A percentile compares a stretch with the other conserved stretches of the same genome.
These are phyloP conservation scores for Umbelopsis sp. DNA, from an alignment of 371 early-diverging fungal species.

Conservation along the genomic window DNA sequence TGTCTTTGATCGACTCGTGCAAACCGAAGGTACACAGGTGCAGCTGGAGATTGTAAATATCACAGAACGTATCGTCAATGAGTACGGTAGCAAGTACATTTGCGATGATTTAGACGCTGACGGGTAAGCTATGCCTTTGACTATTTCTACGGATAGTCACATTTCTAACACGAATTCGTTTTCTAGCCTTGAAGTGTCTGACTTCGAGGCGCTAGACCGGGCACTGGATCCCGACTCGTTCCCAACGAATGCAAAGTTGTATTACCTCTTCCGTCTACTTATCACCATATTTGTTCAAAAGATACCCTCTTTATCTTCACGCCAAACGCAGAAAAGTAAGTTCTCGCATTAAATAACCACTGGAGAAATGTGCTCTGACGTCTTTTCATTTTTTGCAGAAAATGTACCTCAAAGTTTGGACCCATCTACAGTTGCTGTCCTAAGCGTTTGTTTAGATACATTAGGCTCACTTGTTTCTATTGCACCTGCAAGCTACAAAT, in stretches of 20 bases:
- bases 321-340: constrained; percentile 29
- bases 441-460: constrained; percentile 49
- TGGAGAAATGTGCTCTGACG: not conserved
- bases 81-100: constrained; percentile 42
- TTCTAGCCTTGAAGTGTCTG: constrained; percentile 17
- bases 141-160: too few relatives aligned
- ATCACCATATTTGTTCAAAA: constrained; percentile 55
- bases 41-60: constrained; percentile 53
- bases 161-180: not conserved
- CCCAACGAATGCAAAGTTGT: constrained; percentile 50
- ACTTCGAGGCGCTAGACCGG: constrained; percentile 33
- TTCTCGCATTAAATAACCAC: constrained; percentile 4
- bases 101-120: constrained; percentile 46
- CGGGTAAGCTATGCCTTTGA: constrained; percentile 18
- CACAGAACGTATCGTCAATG: constrained; percentile 45
- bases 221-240: constrained; percentile 45
- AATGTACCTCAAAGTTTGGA: constrained; percentile 24
- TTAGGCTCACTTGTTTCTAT: constrained; percentile 43
- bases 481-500: constrained; percentile 44
- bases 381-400: not conserved
- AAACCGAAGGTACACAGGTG: constrained; percentile 52
- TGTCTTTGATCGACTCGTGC: constrained; percentile 65
- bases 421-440: constrained; percentile 23
- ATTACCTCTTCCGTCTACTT: constrained; percentile 50
- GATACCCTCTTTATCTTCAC: constrained; percentile 42